These are phyloP conservation scores for Mucor mucedo DNA, from an alignment of 371 early-diverging fungal genomes.

Conservation along the genomic window DNA sequence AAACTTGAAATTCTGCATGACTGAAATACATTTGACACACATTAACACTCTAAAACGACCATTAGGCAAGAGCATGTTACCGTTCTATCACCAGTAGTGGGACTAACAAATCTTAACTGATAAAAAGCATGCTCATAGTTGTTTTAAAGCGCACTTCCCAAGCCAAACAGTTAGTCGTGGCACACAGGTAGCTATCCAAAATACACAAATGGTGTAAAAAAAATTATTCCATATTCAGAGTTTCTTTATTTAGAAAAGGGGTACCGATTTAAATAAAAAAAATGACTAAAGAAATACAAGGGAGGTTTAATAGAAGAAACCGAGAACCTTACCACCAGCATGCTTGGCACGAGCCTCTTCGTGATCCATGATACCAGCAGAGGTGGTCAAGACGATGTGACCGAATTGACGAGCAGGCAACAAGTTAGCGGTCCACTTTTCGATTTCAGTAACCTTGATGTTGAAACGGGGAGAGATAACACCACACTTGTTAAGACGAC, in stretches of 20 bases:
- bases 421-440: conserved; percentile 97
- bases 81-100: no score
- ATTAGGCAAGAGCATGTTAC: no score
- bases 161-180: no score
- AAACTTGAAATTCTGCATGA: no score
- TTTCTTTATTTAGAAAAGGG: conserved; percentile 1
- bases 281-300: neutral
- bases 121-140: no score
- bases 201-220: no score
- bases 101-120: no score
- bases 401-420: conserved; percentile 99
- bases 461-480: conserved; percentile 99
- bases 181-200: no score
- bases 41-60: no score
- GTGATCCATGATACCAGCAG: conserved; percentile 99
- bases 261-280: neutral
- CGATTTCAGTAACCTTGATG: conserved; percentile 93
- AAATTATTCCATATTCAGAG: neutral
- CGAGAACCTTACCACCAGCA: conserved; percentile 99
- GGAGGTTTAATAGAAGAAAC: conserved; percentile 68
- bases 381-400: conserved; percentile 95
- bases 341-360: conserved; percentile 98
- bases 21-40: no score
- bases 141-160: no score
- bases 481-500: conserved; percentile 99